phyloP scores from a whole-genome alignment of 176 grass and related monocot genomes.

The Bolboschoenus planiculmis region DNA sequence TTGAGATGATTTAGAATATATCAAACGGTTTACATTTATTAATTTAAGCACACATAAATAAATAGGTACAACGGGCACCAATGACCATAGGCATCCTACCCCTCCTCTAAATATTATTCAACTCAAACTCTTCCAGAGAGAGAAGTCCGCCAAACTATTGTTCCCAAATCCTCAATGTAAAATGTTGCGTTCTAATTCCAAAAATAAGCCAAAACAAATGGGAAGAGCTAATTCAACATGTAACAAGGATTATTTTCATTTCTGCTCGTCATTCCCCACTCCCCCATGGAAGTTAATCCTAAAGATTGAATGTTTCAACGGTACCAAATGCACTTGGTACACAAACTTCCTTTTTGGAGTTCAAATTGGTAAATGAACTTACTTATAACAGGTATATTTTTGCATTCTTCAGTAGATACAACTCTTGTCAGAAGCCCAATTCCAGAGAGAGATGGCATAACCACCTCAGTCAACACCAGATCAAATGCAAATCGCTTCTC shows the following conservation, averaged over 20 bases:
- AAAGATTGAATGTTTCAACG: neutral
- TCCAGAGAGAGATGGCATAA: constrained; percentile 82
- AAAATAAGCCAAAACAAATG: neutral
- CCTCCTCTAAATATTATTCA: too few relatives aligned
- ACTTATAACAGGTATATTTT: constrained; percentile 94
- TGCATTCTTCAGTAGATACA: constrained; percentile 66
- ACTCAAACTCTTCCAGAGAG: neutral
- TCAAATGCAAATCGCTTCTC: constrained; percentile 60
- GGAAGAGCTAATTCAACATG: neutral
- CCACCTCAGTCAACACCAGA: constrained; percentile 91
- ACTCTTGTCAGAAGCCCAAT: constrained; percentile 81
- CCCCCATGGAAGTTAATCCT: neutral
- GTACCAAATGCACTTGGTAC: neutral
- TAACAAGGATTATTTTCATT: neutral
- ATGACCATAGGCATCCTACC: too few relatives aligned
- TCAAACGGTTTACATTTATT: too few relatives aligned
- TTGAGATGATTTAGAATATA: too few relatives aligned
- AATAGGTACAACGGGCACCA: too few relatives aligned
- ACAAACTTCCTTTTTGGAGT: neutral
- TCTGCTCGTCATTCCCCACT: neutral
- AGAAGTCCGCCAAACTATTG: neutral
- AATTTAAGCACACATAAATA: too few relatives aligned
- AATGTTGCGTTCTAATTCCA: neutral
- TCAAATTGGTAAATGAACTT: constrained; percentile 11
- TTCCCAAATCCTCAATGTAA: neutral